A percentile compares a stretch with the other conserved stretches of the same genome.
phyloP scores from a whole-genome alignment of 2,329 filamentous ascomycete genomes.

The Phoma sp. region DNA sequence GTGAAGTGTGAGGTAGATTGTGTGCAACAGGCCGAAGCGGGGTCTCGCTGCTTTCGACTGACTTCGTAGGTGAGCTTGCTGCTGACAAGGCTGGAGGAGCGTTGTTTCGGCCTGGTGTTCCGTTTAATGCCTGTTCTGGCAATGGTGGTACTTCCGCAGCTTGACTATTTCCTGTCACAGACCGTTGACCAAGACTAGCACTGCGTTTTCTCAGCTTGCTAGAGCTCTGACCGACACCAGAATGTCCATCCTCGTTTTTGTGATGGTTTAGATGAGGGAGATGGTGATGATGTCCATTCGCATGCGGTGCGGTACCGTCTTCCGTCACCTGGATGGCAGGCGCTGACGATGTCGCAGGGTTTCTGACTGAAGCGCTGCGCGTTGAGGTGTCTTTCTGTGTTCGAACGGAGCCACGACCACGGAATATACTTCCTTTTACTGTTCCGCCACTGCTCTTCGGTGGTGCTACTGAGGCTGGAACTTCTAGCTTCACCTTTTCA shows the following conservation, averaged over 20 bases:
- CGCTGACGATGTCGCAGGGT: constrained; percentile 50
- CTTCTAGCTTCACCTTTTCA: constrained; percentile 47
- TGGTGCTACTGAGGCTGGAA: constrained; percentile 62
- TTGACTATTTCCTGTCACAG: constrained; percentile 29
- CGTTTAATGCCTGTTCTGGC: constrained; percentile 30
- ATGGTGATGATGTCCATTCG: constrained; percentile 46
- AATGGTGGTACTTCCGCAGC: constrained; percentile 34
- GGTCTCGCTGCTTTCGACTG: constrained; percentile 44
- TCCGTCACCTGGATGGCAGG: constrained; percentile 81
- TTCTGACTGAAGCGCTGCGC: constrained; percentile 36
- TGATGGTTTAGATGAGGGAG: constrained; percentile 45
- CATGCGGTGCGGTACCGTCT: constrained; percentile 54
- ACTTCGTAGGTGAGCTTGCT: constrained; percentile 34
- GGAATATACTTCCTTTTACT: constrained; percentile 78
- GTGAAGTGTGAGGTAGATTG: constrained; percentile 49
- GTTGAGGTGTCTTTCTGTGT: constrained; percentile 26
- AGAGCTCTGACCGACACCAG: constrained; percentile 45
- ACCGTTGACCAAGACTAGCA: constrained; percentile 45
- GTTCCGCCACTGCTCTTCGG: constrained; percentile 69
- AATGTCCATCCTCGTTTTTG: constrained; percentile 46
- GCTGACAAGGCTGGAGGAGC: constrained; percentile 31
- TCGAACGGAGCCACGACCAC: constrained; percentile 43
- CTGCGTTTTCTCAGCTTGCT: constrained; percentile 52
- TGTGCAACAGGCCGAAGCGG: constrained; percentile 51
- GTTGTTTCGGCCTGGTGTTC: constrained; percentile 20